Conservation (phyloP, 2,329 filamentous ascomycete genomes). For the Ploettnerulaceae sp. region DNA sequence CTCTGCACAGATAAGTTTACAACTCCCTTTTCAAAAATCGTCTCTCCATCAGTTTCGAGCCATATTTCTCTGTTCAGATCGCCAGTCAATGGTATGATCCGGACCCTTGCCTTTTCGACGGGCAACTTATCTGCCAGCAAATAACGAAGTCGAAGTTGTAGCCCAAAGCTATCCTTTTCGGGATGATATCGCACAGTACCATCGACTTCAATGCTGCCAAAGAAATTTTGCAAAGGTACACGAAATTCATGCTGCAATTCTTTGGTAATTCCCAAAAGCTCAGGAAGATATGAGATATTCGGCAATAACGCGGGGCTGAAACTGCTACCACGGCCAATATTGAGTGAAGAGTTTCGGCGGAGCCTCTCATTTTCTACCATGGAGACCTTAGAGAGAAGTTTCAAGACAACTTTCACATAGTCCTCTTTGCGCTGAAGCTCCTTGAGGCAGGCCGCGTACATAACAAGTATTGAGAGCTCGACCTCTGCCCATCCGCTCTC, state of each 20-base stretch:
- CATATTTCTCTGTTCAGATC: slow-evolving; percentile 62
- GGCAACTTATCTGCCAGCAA: slow-evolving; percentile 66
- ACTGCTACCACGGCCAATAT: slow-evolving; percentile 10
- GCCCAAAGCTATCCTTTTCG: slow-evolving; percentile 67
- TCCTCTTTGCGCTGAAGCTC: slow-evolving; percentile 72
- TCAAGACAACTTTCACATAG: slow-evolving; percentile 70
- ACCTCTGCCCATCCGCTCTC: slow-evolving; percentile 72
- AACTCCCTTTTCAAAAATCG: slow-evolving; percentile 44
- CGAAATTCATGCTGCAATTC: slow-evolving; percentile 55
- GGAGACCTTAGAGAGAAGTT: slow-evolving; percentile 65
- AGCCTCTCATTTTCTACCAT: slow-evolving; percentile 48
- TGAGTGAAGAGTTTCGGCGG: slow-evolving; percentile 33
- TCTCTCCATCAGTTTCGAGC: slow-evolving; percentile 44
- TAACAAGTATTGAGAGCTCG: slow-evolving; percentile 76
- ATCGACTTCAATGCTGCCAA: slow-evolving; percentile 63
- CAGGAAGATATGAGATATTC: slow-evolving; percentile 31
- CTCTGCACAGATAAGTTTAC: slow-evolving; percentile 42
- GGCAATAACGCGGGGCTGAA: slow-evolving; percentile 20
- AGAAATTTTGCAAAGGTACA: slow-evolving; percentile 68
- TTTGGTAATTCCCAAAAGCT: slow-evolving; percentile 30
- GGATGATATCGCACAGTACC: slow-evolving; percentile 65
- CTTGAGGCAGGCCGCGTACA: slow-evolving; percentile 80
- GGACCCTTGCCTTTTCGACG: slow-evolving; percentile 60
- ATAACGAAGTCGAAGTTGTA: slow-evolving; percentile 65
- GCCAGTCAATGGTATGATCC: slow-evolving; percentile 51